Conservation (phyloP, 108 stramenopile genomes). For the Skeletonema marinoi region DNA sequence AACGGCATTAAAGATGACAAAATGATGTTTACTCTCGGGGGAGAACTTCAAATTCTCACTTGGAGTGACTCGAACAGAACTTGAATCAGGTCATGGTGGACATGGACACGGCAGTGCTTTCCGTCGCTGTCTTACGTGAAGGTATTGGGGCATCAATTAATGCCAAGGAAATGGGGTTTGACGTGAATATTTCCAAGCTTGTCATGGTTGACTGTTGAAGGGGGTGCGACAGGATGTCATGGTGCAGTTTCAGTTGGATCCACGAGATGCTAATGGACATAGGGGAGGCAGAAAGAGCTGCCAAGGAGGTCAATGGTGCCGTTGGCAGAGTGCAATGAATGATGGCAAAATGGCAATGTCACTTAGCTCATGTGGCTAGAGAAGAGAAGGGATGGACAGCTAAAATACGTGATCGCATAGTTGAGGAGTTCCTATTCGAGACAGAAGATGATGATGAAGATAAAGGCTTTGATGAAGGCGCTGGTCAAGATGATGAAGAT, state of each 20-base stretch:
- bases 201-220: conserved; percentile 60
- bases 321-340: conserved; percentile 72
- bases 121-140: conserved; percentile 57
- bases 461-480: conserved; percentile 18
- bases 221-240: conserved; percentile 58
- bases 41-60: conserved; percentile 73
- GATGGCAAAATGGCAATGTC: conserved; percentile 72
- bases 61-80: conserved; percentile 60
- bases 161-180: conserved; percentile 51
- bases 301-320: conserved; percentile 62
- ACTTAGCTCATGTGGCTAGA: conserved; percentile 66
- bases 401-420: conserved; percentile 64
- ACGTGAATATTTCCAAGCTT: conserved; percentile 58
- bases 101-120: conserved; percentile 41
- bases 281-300: conserved; percentile 51
- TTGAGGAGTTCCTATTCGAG: conserved; percentile 82
- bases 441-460: conserved; percentile 68
- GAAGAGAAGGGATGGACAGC: conserved; percentile 71
- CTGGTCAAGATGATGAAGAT: conserved; percentile 10
- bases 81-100: conserved; percentile 46
- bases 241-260: conserved; percentile 61
- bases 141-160: conserved; percentile 58
- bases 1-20: conserved; percentile 5
- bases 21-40: conserved; percentile 53
- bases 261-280: conserved; percentile 40